These are phyloP conservation scores for Sanghuangporus baumii DNA, from an alignment of 1,284 basidiomycete genomes.

Conservation along the genomic window DNA sequence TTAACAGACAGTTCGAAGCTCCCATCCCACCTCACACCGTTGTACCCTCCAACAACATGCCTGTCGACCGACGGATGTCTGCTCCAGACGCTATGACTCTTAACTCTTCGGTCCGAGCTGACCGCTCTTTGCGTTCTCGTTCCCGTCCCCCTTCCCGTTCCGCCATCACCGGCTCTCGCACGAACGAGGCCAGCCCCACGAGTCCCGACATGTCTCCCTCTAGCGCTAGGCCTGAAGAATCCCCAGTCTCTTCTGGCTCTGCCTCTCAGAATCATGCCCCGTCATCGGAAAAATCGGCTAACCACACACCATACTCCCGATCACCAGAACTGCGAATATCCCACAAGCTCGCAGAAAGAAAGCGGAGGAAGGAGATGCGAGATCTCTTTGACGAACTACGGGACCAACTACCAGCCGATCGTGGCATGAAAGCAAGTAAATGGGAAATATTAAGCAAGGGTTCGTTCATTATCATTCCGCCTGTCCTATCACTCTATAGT, in stretches of 20 bases:
- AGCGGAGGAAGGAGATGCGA: constrained; percentile 96
- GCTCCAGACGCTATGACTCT: constrained; percentile 51
- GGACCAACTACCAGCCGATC: constrained; percentile 84
- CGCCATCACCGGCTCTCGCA: constrained; percentile 6
- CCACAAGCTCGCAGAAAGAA: constrained; percentile 92
- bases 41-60: constrained; percentile 53
- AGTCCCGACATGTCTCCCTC: constrained; percentile 20
- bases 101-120: constrained; percentile 40
- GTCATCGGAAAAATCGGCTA: constrained; percentile 38
- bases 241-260: constrained; percentile 26
- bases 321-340: constrained; percentile 90
- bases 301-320: constrained; percentile 82
- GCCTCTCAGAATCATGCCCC: constrained; percentile 26
- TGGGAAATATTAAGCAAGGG: constrained; percentile 96
- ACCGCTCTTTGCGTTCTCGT: constrained; percentile 47
- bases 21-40: constrained; percentile 35
- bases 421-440: constrained; percentile 92
- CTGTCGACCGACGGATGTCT: constrained; percentile 67
- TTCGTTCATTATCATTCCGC: constrained; percentile 26
- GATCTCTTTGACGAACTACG: constrained; percentile 92
- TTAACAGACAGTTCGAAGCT: constrained; percentile 33
- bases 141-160: constrained; percentile 66
- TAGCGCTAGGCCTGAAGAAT: constrained; percentile 10
- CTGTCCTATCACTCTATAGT: constrained; percentile 10
- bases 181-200: constrained; percentile 1